phyloP scores from a whole-genome alignment of 2,329 filamentous ascomycete genomes.

The Periglandula ipomoeae region DNA sequence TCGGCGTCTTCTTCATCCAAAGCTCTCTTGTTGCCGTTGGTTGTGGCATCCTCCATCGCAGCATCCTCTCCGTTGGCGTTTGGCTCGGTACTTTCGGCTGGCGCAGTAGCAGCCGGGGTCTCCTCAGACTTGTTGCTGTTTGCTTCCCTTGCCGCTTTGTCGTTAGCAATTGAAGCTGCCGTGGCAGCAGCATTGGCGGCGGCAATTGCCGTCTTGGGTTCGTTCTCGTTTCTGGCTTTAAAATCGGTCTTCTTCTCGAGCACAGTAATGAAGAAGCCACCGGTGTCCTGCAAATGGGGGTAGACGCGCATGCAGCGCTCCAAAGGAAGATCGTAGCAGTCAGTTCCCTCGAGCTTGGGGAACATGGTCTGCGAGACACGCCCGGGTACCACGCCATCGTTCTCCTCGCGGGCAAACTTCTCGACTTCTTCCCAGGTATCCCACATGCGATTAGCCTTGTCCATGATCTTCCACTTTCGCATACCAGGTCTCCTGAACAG shows the following conservation, averaged over 20 bases:
- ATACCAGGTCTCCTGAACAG: conserved; percentile 71
- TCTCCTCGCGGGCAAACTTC: conserved; percentile 53
- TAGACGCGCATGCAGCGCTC: conserved; percentile 92
- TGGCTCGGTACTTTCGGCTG: conserved; percentile 17
- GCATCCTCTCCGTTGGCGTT: conserved; percentile 21
- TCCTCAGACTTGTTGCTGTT: conserved; percentile 18
- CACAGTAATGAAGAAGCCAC: conserved; percentile 94
- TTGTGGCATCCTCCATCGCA: conserved; percentile 19
- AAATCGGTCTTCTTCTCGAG: conserved; percentile 87
- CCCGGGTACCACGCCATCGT: conserved; percentile 45
- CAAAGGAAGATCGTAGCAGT: conserved; percentile 60
- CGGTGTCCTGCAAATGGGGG: conserved; percentile 90
- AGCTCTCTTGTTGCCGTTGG: conserved; percentile 25
- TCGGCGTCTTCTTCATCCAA: conserved; percentile 22
- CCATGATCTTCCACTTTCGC: conserved; percentile 82
- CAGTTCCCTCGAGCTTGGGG: conserved; percentile 44
- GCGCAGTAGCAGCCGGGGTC: conserved; percentile 10
- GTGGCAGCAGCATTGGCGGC: conserved; percentile 6
- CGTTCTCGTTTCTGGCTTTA: conserved; percentile 62
- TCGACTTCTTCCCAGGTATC: conserved; percentile 75
- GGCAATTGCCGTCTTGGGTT: conserved; percentile 27
- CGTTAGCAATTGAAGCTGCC: conserved; percentile 3
- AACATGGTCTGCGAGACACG: conserved; percentile 80
- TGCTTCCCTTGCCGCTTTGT: conserved; percentile 17
- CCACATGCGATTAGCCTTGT: conserved; percentile 73